These are phyloP conservation scores for maize (Zea mays) DNA, from an alignment of 176 grass and related monocot species.

Conservation along the genomic window Zm-B73-REFERENCE-NAM-5.0 NC_050103.1:49791001-49791500, in stretches of 20 bases:
- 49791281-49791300: slow-evolving; percentile 38
- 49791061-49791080: neutral
- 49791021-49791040: slow-evolving; percentile 37
- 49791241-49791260: slow-evolving; percentile 43
- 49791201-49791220: slow-evolving; percentile 50
- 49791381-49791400: slow-evolving; percentile 51
- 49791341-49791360: slow-evolving; percentile 47
- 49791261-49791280: slow-evolving; percentile 32
- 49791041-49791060: slow-evolving; percentile 47
- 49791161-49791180: slow-evolving; percentile 13
- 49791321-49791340: slow-evolving; percentile 40
- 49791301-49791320: slow-evolving; percentile 8
- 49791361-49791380: slow-evolving; percentile 63
- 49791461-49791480: slow-evolving; percentile 48
- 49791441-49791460: slow-evolving; percentile 47
- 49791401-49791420: slow-evolving; percentile 52
- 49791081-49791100: neutral
- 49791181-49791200: slow-evolving; percentile 48
- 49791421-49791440: slow-evolving; percentile 34
- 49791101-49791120: slow-evolving; percentile 33
- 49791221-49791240: slow-evolving; percentile 48
- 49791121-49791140: slow-evolving; percentile 41
- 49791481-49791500: slow-evolving; percentile 43
- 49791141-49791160: slow-evolving; percentile 22
- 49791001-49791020: slow-evolving; percentile 55